phyloP scores from a whole-genome alignment of 1,284 basidiomycete species.

The Leccinum insolens region DNA sequence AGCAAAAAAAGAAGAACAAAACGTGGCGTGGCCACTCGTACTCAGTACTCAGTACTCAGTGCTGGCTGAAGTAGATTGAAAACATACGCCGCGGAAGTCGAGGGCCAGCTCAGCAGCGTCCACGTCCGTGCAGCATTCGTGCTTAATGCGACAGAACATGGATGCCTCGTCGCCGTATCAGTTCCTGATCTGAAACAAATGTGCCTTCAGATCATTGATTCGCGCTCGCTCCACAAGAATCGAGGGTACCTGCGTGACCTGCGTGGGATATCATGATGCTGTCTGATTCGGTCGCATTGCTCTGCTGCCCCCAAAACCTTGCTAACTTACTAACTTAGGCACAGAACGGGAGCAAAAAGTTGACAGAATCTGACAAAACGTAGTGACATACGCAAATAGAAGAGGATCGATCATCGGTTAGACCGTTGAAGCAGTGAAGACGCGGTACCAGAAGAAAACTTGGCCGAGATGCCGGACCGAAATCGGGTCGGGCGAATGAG shows the following conservation, averaged over 20 bases:
- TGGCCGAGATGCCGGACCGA: slow-evolving; percentile 30
- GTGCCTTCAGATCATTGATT: neutral
- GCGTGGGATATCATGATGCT: neutral
- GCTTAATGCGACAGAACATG: neutral
- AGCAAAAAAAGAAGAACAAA: neutral
- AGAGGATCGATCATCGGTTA: neutral
- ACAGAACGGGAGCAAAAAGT: neutral
- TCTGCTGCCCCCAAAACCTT: neutral
- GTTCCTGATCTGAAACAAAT: neutral
- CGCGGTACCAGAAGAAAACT: neutral
- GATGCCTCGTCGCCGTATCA: neutral
- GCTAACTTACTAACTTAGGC: neutral
- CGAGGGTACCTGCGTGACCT: neutral
- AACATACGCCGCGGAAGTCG: neutral
- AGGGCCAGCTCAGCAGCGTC: neutral
- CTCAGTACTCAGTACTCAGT: too few species aligned
- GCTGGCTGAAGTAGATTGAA: neutral
- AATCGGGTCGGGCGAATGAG: neutral
- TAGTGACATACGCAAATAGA: neutral
- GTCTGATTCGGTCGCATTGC: neutral
- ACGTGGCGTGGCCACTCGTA: neutral
- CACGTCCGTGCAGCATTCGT: neutral
- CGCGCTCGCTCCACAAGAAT: neutral
- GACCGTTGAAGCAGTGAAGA: neutral
- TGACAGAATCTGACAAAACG: neutral